These are phyloP conservation scores for Suillus clintonianus DNA, from an alignment of 768 basidiomycete species.

Conservation along the genomic window DNA sequence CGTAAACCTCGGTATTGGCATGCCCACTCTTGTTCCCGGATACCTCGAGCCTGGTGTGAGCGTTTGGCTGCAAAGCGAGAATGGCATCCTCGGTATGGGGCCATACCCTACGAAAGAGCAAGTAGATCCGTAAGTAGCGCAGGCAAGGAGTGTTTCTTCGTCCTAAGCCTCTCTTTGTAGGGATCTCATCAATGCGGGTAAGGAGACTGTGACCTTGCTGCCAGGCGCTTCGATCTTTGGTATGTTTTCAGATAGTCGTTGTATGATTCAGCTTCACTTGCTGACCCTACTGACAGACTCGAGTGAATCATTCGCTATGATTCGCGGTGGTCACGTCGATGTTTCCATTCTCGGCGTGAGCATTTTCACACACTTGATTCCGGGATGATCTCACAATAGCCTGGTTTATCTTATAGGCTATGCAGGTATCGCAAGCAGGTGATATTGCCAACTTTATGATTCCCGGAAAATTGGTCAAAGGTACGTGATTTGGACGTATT, in stretches of 20 bases:
- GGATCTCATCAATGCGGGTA: slow-evolving; percentile 93
- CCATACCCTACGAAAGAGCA: slow-evolving; percentile 84
- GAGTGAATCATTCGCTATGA: slow-evolving; percentile 95
- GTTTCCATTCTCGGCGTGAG: slow-evolving; percentile 90
- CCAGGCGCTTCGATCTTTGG: slow-evolving; percentile 93
- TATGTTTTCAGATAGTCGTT: slow-evolving; percentile 32
- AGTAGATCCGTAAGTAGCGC: slow-evolving; percentile 68
- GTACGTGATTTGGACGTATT: slow-evolving; percentile 29
- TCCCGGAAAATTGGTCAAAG: slow-evolving; percentile 90
- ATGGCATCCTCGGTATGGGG: slow-evolving; percentile 87
- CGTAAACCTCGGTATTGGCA: slow-evolving; percentile 89
- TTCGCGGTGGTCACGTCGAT: slow-evolving; percentile 93
- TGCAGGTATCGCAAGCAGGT: slow-evolving; percentile 92
- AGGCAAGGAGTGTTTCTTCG: neutral
- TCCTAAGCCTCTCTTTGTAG: slow-evolving; percentile 37
- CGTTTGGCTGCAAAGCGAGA: slow-evolving; percentile 93
- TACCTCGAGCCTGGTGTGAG: slow-evolving; percentile 69
- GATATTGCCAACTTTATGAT: slow-evolving; percentile 99
- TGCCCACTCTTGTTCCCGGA: slow-evolving; percentile 88
- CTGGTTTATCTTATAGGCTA: slow-evolving; percentile 54
- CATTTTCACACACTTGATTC: slow-evolving; percentile 14
- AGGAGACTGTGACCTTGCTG: slow-evolving; percentile 90
- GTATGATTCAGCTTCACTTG: neutral
- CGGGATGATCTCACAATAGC: slow-evolving; percentile 4
- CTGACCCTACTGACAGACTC: slow-evolving; percentile 55